phyloP scores from a whole-genome alignment of 2,329 filamentous ascomycete species.

The Lasiodiplodia theobromae region DNA sequence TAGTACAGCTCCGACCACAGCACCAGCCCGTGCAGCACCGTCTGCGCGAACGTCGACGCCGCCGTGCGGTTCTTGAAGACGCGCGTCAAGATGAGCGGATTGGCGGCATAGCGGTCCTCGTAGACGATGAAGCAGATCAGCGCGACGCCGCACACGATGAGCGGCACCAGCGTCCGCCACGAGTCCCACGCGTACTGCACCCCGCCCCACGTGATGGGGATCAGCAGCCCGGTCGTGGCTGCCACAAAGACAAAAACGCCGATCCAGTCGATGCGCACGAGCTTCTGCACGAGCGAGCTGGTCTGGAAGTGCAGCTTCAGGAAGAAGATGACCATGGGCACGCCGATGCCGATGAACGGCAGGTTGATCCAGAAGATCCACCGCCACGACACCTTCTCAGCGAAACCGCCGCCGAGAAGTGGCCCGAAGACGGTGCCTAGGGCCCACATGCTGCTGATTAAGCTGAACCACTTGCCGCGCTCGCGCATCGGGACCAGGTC shows the following conservation, averaged over 20 bases:
- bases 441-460: conserved; percentile 59
- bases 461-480: conserved; percentile 52
- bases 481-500: conserved; percentile 55
- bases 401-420: conserved; percentile 59
- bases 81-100: conserved; percentile 58
- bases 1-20: conserved; percentile 51
- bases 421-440: conserved; percentile 63
- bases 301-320: conserved; percentile 60
- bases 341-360: conserved; percentile 61
- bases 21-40: conserved; percentile 65
- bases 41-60: conserved; percentile 59
- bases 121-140: conserved; percentile 62
- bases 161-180: conserved; percentile 67
- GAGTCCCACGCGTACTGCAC: conserved; percentile 70
- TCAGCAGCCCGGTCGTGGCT: conserved; percentile 65
- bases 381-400: conserved; percentile 61
- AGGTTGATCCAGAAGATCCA: conserved; percentile 74
- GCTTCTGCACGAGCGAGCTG: conserved; percentile 56
- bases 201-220: conserved; percentile 70
- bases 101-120: conserved; percentile 58
- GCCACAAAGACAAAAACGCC: conserved; percentile 68
- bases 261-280: conserved; percentile 67
- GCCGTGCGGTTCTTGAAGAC: conserved; percentile 60
- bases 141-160: conserved; percentile 62
- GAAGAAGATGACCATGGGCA: conserved; percentile 59